Percentiles rank a stretch among this genome's conserved stretches.
Conservation (phyloP, 177 flowering plant genomes). For the Vitis hybrid region DNA sequence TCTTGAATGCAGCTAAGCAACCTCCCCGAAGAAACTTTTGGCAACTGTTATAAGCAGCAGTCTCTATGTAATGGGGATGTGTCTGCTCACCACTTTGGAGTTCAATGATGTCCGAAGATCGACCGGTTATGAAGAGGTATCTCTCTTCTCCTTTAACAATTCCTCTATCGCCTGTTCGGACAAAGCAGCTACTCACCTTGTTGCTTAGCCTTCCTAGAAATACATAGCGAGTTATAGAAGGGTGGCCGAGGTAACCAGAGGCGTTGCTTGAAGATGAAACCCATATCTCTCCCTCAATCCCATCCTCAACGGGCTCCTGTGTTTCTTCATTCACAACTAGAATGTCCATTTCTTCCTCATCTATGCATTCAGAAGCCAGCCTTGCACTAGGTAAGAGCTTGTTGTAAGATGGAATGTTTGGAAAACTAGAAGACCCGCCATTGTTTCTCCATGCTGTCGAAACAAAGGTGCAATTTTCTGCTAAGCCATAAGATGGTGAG, state of each 20-base stretch:
- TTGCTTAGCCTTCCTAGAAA: conserved; percentile 37
- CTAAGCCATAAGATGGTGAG: conserved; percentile 73
- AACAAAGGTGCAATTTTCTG: conserved; percentile 81
- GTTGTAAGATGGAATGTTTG: conserved; percentile 33
- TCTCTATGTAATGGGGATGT: conserved; percentile 69
- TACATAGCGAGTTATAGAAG: conserved; percentile 43
- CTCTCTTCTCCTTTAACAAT: conserved; percentile 50
- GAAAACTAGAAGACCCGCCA: conserved; percentile 7
- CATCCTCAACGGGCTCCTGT: conserved; percentile 55
- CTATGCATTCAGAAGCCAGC: conserved; percentile 21
- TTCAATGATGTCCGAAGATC: conserved; percentile 43
- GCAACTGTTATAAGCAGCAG: conserved; percentile 43
- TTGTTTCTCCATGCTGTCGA: conserved; percentile 64
- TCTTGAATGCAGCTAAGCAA: conserved; percentile 54
- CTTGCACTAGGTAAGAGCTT: conserved; percentile 61
- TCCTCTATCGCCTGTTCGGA: conserved; percentile 70
- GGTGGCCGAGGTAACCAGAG: conserved; percentile 60
- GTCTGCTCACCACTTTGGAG: conserved; percentile 19
- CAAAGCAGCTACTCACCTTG: conserved; percentile 26
- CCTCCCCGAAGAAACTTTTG: conserved; percentile 54
- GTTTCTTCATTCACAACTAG: conserved; percentile 56
- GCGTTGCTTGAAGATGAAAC: conserved; percentile 69
- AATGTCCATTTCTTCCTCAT: conserved; percentile 42
- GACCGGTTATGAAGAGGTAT: conserved; percentile 55
- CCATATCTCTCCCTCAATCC: conserved; percentile 78